Evolutionary conservation across 2,329 filamentous ascomycete species (phyloP).

Genomic region (Talaromyces sp.): DNA sequence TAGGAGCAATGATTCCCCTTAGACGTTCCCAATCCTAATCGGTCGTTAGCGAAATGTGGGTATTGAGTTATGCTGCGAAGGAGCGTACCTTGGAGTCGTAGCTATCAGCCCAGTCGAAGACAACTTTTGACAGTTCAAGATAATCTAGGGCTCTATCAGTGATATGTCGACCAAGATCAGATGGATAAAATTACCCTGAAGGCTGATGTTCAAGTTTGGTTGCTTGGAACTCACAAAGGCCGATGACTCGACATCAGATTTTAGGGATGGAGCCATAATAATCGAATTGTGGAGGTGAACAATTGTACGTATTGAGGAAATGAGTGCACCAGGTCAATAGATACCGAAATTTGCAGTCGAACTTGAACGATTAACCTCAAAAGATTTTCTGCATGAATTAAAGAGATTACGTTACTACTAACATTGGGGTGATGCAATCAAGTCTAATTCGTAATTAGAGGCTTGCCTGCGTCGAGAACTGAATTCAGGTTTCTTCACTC

Average conservation of each 20-base stretch:
- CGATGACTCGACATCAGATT: neutral
- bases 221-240: constrained; percentile 22
- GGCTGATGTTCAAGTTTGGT: constrained; percentile 23
- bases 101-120: constrained; percentile 42
- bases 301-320: neutral
- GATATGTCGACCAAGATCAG: neutral
- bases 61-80: neutral
- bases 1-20: constrained; percentile 38
- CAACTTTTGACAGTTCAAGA: constrained; percentile 26
- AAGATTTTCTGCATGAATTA: neutral
- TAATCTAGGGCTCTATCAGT: constrained; percentile 21
- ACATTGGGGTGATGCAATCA: neutral
- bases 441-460: neutral
- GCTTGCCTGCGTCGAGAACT: neutral
- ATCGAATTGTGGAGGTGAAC: neutral
- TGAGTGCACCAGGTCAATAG: neutral
- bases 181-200: constrained; percentile 16
- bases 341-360: neutral
- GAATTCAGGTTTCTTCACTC: neutral
- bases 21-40: constrained; percentile 36
- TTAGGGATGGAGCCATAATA: constrained; percentile 7
- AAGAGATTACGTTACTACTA: neutral
- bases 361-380: neutral
- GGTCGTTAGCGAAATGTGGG: neutral
- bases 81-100: constrained; percentile 38